A percentile compares a stretch with the other conserved stretches of the same genome.
These are phyloP conservation scores for Penicillium frequentans DNA, from an alignment of 2,329 filamentous ascomycete species.

Conservation along the genomic window DNA sequence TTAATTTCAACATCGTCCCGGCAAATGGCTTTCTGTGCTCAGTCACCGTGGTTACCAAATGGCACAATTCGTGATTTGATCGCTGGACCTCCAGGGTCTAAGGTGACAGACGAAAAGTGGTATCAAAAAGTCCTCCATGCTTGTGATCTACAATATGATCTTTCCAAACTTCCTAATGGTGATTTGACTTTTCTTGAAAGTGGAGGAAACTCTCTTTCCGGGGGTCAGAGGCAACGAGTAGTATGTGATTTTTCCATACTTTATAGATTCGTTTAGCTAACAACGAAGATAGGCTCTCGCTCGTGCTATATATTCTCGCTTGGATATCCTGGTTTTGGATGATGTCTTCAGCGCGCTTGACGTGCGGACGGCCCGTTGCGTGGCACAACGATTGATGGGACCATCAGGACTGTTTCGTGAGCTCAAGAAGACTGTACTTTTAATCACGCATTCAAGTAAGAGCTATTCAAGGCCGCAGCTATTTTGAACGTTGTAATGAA, in stretches of 20 bases:
- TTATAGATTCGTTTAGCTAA: background rate
- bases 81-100: background rate
- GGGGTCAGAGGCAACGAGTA: conserved; percentile 4
- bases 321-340: background rate
- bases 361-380: background rate
- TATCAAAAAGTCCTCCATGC: conserved; percentile 1
- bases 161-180: background rate
- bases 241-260: background rate
- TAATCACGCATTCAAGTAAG: background rate
- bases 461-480: background rate
- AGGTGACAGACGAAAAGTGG: background rate
- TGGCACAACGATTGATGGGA: background rate
- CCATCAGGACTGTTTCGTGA: conserved; percentile 1
- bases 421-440: background rate
- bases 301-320: conserved; percentile 2
- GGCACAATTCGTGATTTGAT: conserved; percentile 3
- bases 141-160: background rate
- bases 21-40: background rate
- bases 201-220: background rate
- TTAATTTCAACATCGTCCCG: background rate
- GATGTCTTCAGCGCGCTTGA: conserved; percentile 10
- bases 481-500: background rate
- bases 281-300: background rate
- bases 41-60: conserved; percentile 3
- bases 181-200: conserved; percentile 1